These are phyloP conservation scores for Claviceps citrina DNA, from an alignment of 2,329 filamentous ascomycete species.

Conservation along the genomic window DNA sequence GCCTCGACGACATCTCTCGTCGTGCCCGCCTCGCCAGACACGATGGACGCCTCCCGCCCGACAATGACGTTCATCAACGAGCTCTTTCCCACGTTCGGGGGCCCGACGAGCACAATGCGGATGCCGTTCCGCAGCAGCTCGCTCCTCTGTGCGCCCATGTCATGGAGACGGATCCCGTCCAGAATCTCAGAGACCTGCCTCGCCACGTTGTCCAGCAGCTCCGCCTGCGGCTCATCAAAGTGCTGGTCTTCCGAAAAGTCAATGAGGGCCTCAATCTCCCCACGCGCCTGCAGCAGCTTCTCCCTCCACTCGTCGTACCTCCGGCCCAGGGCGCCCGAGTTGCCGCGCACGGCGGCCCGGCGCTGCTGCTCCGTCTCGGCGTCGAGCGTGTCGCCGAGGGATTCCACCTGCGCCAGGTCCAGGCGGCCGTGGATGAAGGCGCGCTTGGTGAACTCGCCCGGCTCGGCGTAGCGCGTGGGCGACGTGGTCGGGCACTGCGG, in stretches of 20 bases:
- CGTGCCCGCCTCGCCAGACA: constrained; percentile 82
- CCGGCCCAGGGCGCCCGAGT: constrained; percentile 50
- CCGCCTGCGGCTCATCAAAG: constrained; percentile 71
- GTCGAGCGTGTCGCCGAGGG: constrained; percentile 44
- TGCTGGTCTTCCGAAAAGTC: constrained; percentile 97
- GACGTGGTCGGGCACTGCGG: constrained; percentile 28
- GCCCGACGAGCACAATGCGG: constrained; percentile 69
- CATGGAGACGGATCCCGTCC: constrained; percentile 49
- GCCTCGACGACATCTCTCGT: constrained; percentile 91
- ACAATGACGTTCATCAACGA: constrained; percentile 83
- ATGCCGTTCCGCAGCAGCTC: constrained; percentile 79
- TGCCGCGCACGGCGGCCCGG: constrained; percentile 66
- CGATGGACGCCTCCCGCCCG: constrained; percentile 85
- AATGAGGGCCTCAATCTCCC: constrained; percentile 86
- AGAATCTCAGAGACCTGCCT: constrained; percentile 46
- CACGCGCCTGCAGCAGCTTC: constrained; percentile 62
- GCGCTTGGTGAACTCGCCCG: constrained; percentile 86
- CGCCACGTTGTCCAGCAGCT: constrained; percentile 56
- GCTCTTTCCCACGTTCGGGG: constrained; percentile 90
- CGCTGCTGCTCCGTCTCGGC: constrained; percentile 87
- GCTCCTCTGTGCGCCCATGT: constrained; percentile 62
- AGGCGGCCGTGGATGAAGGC: constrained; percentile 80
- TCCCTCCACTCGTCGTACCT: constrained; percentile 75
- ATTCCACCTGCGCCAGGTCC: constrained; percentile 69
- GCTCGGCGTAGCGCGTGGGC: constrained; percentile 70